Evolutionary conservation across 495 filamentous ascomycete genomes (phyloP).

Genomic region (Apodospora peruviana): DNA sequence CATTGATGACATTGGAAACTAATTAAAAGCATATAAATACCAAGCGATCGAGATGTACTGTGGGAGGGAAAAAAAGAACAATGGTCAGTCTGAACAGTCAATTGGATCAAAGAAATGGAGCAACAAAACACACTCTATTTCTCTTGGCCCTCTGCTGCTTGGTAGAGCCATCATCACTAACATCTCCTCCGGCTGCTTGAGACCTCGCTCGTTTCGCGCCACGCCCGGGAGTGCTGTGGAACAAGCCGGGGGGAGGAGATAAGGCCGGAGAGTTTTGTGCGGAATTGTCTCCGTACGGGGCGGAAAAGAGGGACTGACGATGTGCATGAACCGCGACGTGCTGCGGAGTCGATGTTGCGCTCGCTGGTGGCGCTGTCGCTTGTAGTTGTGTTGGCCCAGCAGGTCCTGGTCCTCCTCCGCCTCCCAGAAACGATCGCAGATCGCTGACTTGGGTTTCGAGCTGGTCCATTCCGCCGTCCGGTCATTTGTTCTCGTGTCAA

Average conservation of each 20-base stretch:
- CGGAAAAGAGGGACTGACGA: conserved; percentile 16
- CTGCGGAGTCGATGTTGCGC: background rate
- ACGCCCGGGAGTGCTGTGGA: background rate
- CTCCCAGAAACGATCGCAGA: conserved; percentile 43
- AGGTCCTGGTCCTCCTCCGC: background rate
- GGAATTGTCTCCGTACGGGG: conserved; percentile 32
- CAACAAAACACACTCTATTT: conserved; percentile 36
- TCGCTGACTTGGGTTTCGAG: conserved; percentile 52
- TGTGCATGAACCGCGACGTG: background rate
- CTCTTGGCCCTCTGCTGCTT: conserved; percentile 57
- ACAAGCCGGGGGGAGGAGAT: background rate
- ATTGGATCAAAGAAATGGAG: background rate
- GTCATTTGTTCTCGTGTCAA: background rate
- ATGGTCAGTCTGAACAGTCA: conserved; percentile 1
- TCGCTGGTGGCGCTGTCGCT: background rate
- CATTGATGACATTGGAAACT: background rate
- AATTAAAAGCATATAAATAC: conserved; percentile 40
- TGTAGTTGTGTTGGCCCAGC: background rate
- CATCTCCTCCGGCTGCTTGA: conserved; percentile 12
- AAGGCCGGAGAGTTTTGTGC: conserved; percentile 8
- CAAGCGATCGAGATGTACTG: conserved; percentile 91
- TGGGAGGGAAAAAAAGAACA: background rate
- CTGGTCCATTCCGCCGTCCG: conserved; percentile 38
- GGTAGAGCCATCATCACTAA: conserved; percentile 24
- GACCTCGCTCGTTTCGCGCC: conserved; percentile 7